Base-by-base conservation (phyloP, 345 rosid species). In the Acer saccharum region DNA sequence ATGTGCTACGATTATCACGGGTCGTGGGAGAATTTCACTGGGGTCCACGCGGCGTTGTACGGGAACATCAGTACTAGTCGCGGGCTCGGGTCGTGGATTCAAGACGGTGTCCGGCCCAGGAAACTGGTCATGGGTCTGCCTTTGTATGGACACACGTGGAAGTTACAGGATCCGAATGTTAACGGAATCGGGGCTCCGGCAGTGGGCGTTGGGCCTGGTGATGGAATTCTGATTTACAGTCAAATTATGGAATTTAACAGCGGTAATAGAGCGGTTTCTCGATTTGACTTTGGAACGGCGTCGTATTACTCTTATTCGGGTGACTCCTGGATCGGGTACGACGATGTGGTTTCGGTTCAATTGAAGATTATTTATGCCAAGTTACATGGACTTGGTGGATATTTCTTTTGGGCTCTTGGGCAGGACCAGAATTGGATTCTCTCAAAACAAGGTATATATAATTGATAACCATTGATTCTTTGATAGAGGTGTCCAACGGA, bases 41-140 rank as follows among this genome's bases (percentile, higher is more conserved):
- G 83, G 13, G 57, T 80, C 0, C 78, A 77, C 48, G 44, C 88
- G 4, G 88, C 78, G 7, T 67, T 79, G 3, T 78, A 73, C 32
- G 89, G 79, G 46, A 80, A 81, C 71, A 9, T 83, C 0, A 90
- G 87, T 46, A 87, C 88, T 0, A 80, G 65, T 50, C 76, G 20
- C 20, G 91, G 89, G 2, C 70, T 87, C 9, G 48, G 65, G 44
- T 77, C 85, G 0, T 88, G 89, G 91, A 73, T 85, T 54, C 57
- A 41, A 10, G 79, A 83, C 3, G 89, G 90, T 17, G 81, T 83
- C 0, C 76, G 69, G 1, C 69, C 82, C n/a, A 25, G 18, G 55
- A 84, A 83, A 79, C 74, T 85, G 18, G 91, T 84, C 8, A 80
- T 87, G 86, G 93, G 93, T 7, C 74, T 85, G 20, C 88, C 91